A percentile compares a stretch with the other conserved stretches of the same genome.
Conservation (phyloP, 2,329 filamentous ascomycete species). For the Beauveria brongniartii region DNA sequence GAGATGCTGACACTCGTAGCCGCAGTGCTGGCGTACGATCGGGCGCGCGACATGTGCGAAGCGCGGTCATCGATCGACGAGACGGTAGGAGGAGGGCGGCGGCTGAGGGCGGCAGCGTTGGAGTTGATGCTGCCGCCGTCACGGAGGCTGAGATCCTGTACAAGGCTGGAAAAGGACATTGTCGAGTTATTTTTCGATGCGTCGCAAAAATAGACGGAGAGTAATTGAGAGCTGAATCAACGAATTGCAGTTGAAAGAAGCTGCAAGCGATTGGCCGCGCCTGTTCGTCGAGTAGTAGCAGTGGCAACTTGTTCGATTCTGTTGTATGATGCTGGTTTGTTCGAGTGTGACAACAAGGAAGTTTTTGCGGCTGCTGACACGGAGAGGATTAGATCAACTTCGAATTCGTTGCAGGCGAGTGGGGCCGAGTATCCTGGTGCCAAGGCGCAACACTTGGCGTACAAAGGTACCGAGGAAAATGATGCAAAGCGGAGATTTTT, state of each 20-base stretch:
- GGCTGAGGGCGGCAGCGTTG: constrained; percentile 24
- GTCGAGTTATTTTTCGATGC: constrained; percentile 6
- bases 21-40: constrained; percentile 58
- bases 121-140: constrained; percentile 36
- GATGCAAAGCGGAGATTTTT: background rate
- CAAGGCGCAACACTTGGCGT: background rate
- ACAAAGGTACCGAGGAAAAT: too few relatives aligned
- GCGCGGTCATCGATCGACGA: constrained; percentile 48
- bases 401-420: constrained; percentile 1
- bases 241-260: background rate
- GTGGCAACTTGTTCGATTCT: background rate
- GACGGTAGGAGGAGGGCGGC: constrained; percentile 33
- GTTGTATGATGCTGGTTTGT: background rate
- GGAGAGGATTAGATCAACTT: constrained; percentile 6
- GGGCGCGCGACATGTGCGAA: constrained; percentile 54
- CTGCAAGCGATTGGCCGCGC: background rate
- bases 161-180: constrained; percentile 62
- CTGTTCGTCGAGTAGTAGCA: background rate
- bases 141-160: constrained; percentile 55
- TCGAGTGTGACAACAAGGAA: background rate
- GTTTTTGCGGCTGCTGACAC: background rate
- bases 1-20: constrained; percentile 63
- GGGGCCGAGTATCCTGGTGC: background rate
- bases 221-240: background rate
- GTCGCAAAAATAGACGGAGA: background rate